Conservation (phyloP, 1,139 yeast genomes). For the Candida buenavistaensis region DNA sequence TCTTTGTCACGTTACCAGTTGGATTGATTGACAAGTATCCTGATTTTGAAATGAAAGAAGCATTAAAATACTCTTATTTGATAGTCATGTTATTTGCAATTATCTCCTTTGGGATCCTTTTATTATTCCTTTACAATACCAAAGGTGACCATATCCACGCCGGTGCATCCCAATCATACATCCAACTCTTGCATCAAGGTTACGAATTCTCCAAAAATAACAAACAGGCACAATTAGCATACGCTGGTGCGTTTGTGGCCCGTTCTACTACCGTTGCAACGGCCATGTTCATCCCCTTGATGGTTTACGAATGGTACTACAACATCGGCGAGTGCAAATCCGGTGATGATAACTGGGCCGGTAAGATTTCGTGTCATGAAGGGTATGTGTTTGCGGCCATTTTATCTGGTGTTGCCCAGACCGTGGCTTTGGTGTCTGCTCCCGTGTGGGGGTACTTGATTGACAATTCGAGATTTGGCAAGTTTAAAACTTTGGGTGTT, state of each 20-base stretch:
- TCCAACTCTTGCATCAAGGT: conserved; percentile 46
- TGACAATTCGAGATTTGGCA: conserved; percentile 46
- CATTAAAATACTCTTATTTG: conserved; percentile 49
- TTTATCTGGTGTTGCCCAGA: conserved; percentile 64
- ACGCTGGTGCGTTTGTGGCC: conserved; percentile 62
- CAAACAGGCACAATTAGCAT: conserved; percentile 49
- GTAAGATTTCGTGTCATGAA: conserved; percentile 52
- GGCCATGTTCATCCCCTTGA: conserved; percentile 62
- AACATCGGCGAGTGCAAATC: conserved; percentile 47
- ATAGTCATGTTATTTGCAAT: conserved; percentile 49
- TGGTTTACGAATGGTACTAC: conserved; percentile 58
- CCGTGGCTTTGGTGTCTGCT: conserved; percentile 56
- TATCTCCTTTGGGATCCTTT: conserved; percentile 35
- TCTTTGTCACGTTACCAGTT: conserved; percentile 50
- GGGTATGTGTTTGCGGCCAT: conserved; percentile 69
- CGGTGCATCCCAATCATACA: conserved; percentile 19
- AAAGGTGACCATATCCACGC: conserved; percentile 3
- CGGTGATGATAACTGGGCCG: conserved; percentile 29
- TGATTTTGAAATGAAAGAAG: conserved; percentile 31
- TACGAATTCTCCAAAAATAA: conserved; percentile 31
- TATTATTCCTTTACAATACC: conserved; percentile 42
- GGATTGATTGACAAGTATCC: conserved; percentile 27
- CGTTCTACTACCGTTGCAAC: conserved; percentile 63
- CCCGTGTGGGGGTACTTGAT: conserved; percentile 63
- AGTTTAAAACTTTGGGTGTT: conserved; percentile 19